A percentile compares a stretch with the other conserved stretches of the same genome.
phyloP scores from a whole-genome alignment of 192 early-diverging fungal species.

The Coemansia sp. region DNA sequence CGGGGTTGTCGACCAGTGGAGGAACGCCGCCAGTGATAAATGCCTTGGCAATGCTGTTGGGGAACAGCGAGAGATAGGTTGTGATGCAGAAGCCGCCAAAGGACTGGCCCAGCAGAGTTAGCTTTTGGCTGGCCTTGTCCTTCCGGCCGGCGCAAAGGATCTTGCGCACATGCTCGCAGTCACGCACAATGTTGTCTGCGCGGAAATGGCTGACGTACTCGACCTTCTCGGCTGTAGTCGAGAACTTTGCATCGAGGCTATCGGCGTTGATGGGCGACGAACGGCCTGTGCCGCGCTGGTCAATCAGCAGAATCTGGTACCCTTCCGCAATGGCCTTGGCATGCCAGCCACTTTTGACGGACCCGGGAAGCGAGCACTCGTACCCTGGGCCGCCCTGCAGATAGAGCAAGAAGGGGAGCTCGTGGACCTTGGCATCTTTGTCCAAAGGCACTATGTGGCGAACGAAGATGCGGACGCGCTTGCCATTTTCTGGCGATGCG shows the following conservation, averaged over 20 bases:
- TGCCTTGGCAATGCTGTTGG: slow-evolving; percentile 58
- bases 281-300: slow-evolving; percentile 68
- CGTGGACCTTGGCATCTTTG: slow-evolving; percentile 50
- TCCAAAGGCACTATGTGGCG: slow-evolving; percentile 58
- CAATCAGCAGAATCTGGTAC: slow-evolving; percentile 64
- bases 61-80: slow-evolving; percentile 66
- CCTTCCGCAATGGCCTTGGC: slow-evolving; percentile 58
- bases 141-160: slow-evolving; percentile 50
- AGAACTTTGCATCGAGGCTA: slow-evolving; percentile 44
- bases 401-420: slow-evolving; percentile 58
- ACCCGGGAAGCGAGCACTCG: slow-evolving; percentile 51
- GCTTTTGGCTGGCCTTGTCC: slow-evolving; percentile 31
- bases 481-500: slow-evolving; percentile 16
- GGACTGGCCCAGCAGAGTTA: slow-evolving; percentile 63
- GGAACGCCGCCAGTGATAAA: slow-evolving; percentile 70
- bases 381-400: slow-evolving; percentile 64
- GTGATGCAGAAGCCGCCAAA: slow-evolving; percentile 71
- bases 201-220: slow-evolving; percentile 63
- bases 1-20: slow-evolving; percentile 61
- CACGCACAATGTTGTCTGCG: slow-evolving; percentile 66
- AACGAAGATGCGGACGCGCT: slow-evolving; percentile 52
- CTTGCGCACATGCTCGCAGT: slow-evolving; percentile 64
- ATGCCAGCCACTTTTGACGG: slow-evolving; percentile 54
- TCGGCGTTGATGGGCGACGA: slow-evolving; percentile 59
- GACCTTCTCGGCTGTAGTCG: slow-evolving; percentile 56